These are phyloP conservation scores for Eucalyptus sideroxylon DNA, from an alignment of 345 rosid genomes.

Conservation along the genomic window DNA sequence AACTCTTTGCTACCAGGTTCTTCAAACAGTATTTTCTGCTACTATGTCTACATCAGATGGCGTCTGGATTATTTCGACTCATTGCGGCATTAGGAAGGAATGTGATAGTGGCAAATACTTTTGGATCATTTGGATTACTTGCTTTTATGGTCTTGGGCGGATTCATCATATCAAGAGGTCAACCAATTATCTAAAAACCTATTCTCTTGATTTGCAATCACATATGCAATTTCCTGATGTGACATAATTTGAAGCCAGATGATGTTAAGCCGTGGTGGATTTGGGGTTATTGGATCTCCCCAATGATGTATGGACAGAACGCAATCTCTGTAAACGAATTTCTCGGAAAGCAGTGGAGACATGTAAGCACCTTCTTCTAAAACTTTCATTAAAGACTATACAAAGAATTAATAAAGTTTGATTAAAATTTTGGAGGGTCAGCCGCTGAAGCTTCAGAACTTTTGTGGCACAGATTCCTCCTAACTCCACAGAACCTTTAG, in stretches of 20 bases:
- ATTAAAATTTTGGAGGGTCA: not conserved
- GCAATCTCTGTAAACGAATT: conserved; percentile 53
- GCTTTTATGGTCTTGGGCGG: conserved; percentile 44
- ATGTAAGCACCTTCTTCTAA: conserved; percentile 14
- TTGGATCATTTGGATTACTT: conserved; percentile 37
- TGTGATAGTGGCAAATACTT: conserved; percentile 44
- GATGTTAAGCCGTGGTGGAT: conserved; percentile 51
- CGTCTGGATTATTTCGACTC: conserved; percentile 37
- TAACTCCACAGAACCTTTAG: conserved; percentile 54
- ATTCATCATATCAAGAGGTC: conserved; percentile 46
- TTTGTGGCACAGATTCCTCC: conserved; percentile 27
- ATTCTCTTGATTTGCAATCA: not conserved
- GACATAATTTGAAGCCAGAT: conserved; percentile 10
- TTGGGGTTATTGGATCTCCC: conserved; percentile 73
- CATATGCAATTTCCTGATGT: not conserved
- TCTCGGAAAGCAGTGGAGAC: conserved; percentile 48
- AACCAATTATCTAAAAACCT: not conserved
- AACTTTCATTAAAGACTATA: not conserved
- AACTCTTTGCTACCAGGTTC: conserved; percentile 23
- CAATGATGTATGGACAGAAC: conserved; percentile 55
- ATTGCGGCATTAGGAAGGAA: conserved; percentile 45
- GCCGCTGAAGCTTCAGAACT: not conserved
- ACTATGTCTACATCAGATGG: conserved; percentile 34
- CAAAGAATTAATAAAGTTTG: not conserved
- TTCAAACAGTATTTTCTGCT: conserved; percentile 40